Percentiles rank a stretch among this genome's conserved stretches.
Evolutionary conservation across 2,329 filamentous ascomycete species (phyloP).

Genomic region (Fonsecaea pugnacius): DNA sequence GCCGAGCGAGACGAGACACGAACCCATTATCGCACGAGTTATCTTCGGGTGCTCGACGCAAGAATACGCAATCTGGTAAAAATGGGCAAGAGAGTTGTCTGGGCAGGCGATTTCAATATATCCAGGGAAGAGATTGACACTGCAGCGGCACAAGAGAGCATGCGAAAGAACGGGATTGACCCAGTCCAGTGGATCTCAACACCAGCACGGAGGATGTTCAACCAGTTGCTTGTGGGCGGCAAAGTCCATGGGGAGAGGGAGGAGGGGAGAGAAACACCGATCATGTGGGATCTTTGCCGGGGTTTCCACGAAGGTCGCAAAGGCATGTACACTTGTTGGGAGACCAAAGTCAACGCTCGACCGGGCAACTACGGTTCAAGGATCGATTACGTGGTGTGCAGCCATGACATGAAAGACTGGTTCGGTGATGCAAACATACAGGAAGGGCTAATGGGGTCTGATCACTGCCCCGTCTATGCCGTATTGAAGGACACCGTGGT

Average conservation of each 20-base stretch:
- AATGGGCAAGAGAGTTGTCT: conserved; percentile 80
- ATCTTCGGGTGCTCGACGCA: conserved; percentile 77
- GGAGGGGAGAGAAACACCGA: conserved; percentile 68
- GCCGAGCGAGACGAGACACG: conserved; percentile 84
- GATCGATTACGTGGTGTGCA: conserved; percentile 93
- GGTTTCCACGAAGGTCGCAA: conserved; percentile 76
- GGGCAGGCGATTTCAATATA: conserved; percentile 90
- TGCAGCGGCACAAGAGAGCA: conserved; percentile 71
- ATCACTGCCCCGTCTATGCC: conserved; percentile 93
- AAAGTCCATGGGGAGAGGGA: conserved; percentile 70
- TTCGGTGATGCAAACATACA: conserved; percentile 83
- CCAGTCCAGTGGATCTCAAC: conserved; percentile 73
- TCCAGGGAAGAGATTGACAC: conserved; percentile 71
- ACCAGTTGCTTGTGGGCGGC: conserved; percentile 79
- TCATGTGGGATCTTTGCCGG: conserved; percentile 83
- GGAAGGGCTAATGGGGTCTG: conserved; percentile 88
- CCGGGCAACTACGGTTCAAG: conserved; percentile 90
- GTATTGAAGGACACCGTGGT: conserved; percentile 68
- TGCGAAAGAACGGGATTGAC: conserved; percentile 71
- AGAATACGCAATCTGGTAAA: conserved; percentile 81
- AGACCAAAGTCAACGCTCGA: conserved; percentile 91
- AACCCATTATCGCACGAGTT: conserved; percentile 79
- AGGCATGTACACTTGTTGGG: conserved; percentile 98
- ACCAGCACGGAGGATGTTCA: conserved; percentile 77
- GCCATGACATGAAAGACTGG: conserved; percentile 76